Percentiles rank a stretch among this genome's conserved stretches.
Conservation (phyloP, 495 filamentous ascomycete genomes). For the Penicillium paxilli region DNA sequence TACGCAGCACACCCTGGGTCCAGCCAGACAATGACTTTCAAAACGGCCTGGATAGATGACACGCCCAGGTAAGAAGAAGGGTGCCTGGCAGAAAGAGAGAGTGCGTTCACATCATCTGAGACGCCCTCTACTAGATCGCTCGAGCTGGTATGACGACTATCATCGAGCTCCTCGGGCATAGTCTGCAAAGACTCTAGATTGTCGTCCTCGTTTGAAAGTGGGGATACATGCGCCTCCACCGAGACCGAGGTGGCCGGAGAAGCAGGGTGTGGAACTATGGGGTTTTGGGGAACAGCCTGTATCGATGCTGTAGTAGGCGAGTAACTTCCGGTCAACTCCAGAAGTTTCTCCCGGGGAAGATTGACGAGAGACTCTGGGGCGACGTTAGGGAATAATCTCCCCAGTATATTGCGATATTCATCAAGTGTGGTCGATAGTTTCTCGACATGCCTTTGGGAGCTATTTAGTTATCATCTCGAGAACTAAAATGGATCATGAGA, state of each 20-base stretch:
- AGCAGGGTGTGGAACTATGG: slow-evolving; percentile 25
- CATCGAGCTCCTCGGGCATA: slow-evolving; percentile 39
- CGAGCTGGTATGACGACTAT: slow-evolving; percentile 22
- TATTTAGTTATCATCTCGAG: neutral
- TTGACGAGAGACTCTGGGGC: slow-evolving; percentile 40
- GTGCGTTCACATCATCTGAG: slow-evolving; percentile 78
- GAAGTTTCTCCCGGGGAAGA: slow-evolving; percentile 49
- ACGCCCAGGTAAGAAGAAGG: slow-evolving; percentile 77
- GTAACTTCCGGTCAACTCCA: slow-evolving; percentile 37
- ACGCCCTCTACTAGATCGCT: slow-evolving; percentile 62
- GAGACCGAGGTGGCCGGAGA: slow-evolving; percentile 42
- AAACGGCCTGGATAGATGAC: slow-evolving; percentile 78
- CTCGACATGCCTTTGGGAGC: slow-evolving; percentile 36
- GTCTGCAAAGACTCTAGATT: slow-evolving; percentile 43
- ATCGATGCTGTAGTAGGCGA: slow-evolving; percentile 8
- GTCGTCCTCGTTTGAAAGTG: slow-evolving; percentile 39
- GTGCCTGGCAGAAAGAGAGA: slow-evolving; percentile 70
- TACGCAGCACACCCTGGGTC: slow-evolving; percentile 63
- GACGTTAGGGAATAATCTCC: slow-evolving; percentile 38
- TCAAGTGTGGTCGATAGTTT: slow-evolving; percentile 42
- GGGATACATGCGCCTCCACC: slow-evolving; percentile 41
- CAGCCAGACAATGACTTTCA: slow-evolving; percentile 78
- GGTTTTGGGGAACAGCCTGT: too few species aligned
- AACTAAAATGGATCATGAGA: too few species aligned
- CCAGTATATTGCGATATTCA: slow-evolving; percentile 38